Evolutionary conservation across 768 basidiomycete species (phyloP).

Genomic region (Trichaptum fuscoviolaceum): DNA sequence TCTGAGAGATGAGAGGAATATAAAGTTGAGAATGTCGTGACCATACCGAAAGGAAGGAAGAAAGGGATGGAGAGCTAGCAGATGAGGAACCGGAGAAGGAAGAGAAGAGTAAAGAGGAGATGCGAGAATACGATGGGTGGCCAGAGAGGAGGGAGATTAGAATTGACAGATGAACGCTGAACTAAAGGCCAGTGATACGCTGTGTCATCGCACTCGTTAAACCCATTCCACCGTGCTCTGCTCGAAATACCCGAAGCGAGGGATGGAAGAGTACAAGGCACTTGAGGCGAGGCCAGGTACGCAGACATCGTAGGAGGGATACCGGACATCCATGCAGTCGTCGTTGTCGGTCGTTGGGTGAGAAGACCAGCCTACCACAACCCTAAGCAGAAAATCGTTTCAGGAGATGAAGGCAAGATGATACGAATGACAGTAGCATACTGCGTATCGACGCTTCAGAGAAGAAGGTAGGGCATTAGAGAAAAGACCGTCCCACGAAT

Average conservation of each 20-base stretch:
- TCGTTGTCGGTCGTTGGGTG: too few relatives aligned
- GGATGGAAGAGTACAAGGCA: neutral
- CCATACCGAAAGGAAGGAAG: neutral
- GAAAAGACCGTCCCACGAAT: neutral
- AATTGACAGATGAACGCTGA: neutral
- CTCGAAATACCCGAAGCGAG: neutral
- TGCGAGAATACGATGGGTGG: too few relatives aligned
- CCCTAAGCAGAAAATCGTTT: too few relatives aligned
- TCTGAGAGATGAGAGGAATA: neutral
- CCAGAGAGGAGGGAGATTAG: too few relatives aligned
- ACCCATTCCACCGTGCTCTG: neutral
- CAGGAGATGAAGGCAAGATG: too few relatives aligned
- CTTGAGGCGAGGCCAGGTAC: neutral
- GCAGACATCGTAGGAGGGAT: neutral
- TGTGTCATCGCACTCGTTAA: too few relatives aligned
- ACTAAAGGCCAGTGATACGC: neutral
- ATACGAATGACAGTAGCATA: neutral
- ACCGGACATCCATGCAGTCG: neutral
- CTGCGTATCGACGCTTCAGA: too few relatives aligned
- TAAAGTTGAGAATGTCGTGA: neutral
- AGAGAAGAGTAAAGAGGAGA: neutral
- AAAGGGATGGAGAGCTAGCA: slow-evolving; percentile 9
- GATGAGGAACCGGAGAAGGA: neutral
- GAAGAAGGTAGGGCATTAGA: neutral
- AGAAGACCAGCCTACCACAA: too few relatives aligned